Evolutionary conservation across 228 moss, liverwort and hornwort genomes (phyloP).

Genomic region (Sphagnum magellanicum): DNA sequence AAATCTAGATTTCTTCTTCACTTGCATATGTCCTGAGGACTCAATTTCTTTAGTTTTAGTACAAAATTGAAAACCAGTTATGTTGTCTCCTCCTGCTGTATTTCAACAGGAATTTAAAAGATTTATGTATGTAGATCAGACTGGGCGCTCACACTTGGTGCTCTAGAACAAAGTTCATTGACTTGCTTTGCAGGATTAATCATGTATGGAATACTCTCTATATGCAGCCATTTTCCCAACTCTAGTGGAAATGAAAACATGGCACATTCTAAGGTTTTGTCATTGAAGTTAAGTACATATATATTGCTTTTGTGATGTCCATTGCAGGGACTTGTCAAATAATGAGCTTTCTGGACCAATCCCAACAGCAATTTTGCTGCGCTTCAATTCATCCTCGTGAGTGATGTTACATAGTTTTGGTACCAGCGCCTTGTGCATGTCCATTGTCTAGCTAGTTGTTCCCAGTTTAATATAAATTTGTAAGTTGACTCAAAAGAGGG

Average conservation of each 20-base stretch:
- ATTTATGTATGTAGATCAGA: no score
- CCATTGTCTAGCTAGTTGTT: not conserved
- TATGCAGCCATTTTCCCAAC: no score
- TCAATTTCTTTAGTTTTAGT: no score
- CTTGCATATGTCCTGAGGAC: no score
- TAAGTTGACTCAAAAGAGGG: not conserved
- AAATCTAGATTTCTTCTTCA: no score
- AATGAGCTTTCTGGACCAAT: slow-evolving; percentile 23
- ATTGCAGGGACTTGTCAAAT: slow-evolving; percentile 21
- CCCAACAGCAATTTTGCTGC: slow-evolving; percentile 20
- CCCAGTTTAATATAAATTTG: not conserved
- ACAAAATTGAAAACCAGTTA: no score
- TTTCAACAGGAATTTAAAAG: no score
- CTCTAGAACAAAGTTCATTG: not conserved
- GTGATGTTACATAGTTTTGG: slow-evolving; percentile 3
- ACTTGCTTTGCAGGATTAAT: not conserved
- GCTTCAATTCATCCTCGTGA: slow-evolving; percentile 31
- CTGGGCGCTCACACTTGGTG: no score
- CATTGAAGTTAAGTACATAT: slow-evolving; percentile 21
- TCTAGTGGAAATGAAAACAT: slow-evolving; percentile 11
- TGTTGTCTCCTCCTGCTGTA: no score
- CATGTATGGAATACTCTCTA: not conserved
- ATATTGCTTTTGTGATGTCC: slow-evolving; percentile 15
- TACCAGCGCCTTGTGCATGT: not conserved
- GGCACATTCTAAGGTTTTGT: slow-evolving; percentile 16